Base-by-base conservation (phyloP, 257 asterid genomes). In the Striga asiatica region DNA sequence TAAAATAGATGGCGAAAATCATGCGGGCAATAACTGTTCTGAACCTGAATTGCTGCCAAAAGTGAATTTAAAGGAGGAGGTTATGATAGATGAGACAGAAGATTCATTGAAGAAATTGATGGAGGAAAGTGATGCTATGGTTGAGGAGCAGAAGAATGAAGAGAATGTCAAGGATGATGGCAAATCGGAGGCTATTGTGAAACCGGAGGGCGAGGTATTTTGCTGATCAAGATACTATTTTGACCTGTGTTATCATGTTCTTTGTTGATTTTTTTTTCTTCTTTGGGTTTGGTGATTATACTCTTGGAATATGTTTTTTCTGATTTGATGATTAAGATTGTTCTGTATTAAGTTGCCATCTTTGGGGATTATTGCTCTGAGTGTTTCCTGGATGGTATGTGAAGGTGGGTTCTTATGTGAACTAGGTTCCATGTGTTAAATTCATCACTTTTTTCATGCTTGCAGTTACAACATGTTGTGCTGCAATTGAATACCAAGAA, bases 61-160 rank as follows among this genome's bases (percentile, higher is more conserved):
- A 54, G 76, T 50, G 66, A 64, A 65, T 38, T 41, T 58, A 72
- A 64, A 66, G 54, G 71, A 65, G 46, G 70, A 18, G 63, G 58
- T 8, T 18, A 66, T 7, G 22, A 64, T 17, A 31, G 65, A 51
- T 41, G 58, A 19, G 50, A 73, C 50, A 9, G 72, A 60, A 12
- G 75, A 53, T 34, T 52, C 50, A 47, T 29, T 50, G 65, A 39
- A 56, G 41, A 54, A 73, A 67, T 49, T 63, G 61, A 62, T 62
- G 43, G 75, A 66, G 59, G 67, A 54, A 51, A 16, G 65, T 62
- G 77, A 64, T 29, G 67, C 62, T 1, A 20, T 69, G 62, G 68
- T 56, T 52, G 77, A 25, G 42, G 65, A 45, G 58, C 54, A 52
- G 62, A 74, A 72, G 71, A 64, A 56, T 4, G 66, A 49, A 55